These are phyloP conservation scores for Aspergillus terreus DNA, from an alignment of 2,329 filamentous ascomycete species.

Conservation along the genomic window DNA sequence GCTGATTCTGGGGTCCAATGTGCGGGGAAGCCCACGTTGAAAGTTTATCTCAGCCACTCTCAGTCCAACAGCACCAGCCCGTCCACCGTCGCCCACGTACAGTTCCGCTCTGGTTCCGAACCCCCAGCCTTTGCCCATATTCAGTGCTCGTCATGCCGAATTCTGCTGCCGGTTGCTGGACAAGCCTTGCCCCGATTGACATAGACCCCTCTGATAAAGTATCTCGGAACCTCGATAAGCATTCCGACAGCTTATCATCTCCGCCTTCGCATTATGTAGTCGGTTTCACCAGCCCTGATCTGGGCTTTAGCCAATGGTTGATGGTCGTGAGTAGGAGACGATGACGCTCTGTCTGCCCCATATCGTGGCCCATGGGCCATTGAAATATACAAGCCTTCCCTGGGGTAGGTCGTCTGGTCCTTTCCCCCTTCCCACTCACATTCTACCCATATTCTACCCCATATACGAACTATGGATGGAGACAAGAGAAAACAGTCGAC, in stretches of 20 bases:
- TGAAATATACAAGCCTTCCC: background rate
- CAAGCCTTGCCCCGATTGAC: background rate
- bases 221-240: conserved; percentile 1
- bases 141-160: background rate
- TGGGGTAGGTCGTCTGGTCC: background rate
- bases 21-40: background rate
- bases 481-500: conserved; percentile 2
- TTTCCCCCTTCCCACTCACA: background rate
- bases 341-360: background rate
- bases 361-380: background rate
- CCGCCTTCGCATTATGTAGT: background rate
- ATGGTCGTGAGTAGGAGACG: background rate
- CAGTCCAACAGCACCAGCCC: background rate
- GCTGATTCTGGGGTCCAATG: background rate
- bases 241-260: background rate
- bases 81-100: background rate
- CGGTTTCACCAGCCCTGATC: background rate
- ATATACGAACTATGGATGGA: conserved; percentile 7
- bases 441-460: background rate
- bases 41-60: background rate
- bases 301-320: background rate
- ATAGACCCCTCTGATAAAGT: background rate
- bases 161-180: background rate
- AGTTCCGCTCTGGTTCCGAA: background rate
- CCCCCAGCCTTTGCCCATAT: background rate